phyloP scores from a whole-genome alignment of 2,329 filamentous ascomycete species.

The Aureobasidium melanogenum region DNA sequence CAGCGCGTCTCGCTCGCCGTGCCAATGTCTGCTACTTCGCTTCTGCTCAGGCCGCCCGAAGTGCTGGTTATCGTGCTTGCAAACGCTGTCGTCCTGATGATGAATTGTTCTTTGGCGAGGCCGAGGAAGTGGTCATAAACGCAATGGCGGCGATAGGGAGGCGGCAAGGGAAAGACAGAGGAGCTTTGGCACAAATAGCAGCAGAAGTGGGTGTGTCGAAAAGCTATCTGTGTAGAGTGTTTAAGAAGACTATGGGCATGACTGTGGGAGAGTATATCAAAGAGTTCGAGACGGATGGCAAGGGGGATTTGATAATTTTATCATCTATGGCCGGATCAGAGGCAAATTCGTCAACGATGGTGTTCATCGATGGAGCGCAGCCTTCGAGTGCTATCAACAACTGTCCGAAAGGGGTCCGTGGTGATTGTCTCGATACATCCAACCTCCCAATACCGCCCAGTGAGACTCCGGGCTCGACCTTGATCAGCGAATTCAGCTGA shows the following conservation, averaged over 20 bases:
- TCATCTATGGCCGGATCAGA: too few relatives aligned
- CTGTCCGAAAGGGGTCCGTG: too few relatives aligned
- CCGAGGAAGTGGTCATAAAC: conserved; percentile 13
- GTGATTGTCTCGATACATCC: too few relatives aligned
- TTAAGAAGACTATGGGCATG: conserved; percentile 46
- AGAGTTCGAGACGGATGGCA: not conserved
- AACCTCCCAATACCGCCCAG: too few relatives aligned
- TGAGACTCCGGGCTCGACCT: too few relatives aligned
- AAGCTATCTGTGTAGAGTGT: conserved; percentile 51
- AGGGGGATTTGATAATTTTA: not conserved
- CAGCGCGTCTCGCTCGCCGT: conserved; percentile 49
- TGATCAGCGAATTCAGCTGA: too few relatives aligned
- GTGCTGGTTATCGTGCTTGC: conserved; percentile 46
- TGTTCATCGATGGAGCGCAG: too few relatives aligned
- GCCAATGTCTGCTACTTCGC: conserved; percentile 50
- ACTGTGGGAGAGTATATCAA: conserved; percentile 25
- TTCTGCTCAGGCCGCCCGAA: conserved; percentile 37
- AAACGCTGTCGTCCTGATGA: conserved; percentile 45
- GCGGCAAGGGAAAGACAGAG: conserved; percentile 22
- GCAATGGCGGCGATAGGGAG: conserved; percentile 17
- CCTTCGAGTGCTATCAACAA: too few relatives aligned
- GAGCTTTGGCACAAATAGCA: conserved; percentile 35
- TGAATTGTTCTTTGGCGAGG: conserved; percentile 3
- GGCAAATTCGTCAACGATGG: too few relatives aligned
- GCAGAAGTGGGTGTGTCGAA: conserved; percentile 44